Evolutionary conservation across 1,284 basidiomycete species (phyloP).

Genomic region (Apiotrichum domesticum): DNA sequence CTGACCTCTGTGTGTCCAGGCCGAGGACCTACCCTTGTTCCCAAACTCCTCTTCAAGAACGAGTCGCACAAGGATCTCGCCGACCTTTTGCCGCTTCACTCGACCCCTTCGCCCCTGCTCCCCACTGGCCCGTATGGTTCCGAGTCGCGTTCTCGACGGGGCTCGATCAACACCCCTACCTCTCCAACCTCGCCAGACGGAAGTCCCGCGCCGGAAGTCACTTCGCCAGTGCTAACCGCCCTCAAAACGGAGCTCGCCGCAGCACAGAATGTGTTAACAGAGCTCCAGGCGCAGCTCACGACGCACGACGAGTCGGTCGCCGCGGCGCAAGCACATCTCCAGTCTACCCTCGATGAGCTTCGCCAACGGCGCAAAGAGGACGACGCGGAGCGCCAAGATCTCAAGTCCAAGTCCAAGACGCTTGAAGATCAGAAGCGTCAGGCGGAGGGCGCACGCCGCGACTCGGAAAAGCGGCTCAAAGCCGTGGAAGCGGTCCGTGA

Average conservation of each 20-base stretch:
- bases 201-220: conserved; percentile 19
- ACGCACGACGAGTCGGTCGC: conserved; percentile 61
- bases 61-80: conserved; percentile 19
- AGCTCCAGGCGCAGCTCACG: conserved; percentile 68
- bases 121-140: conserved; percentile 20
- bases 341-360: conserved; percentile 65
- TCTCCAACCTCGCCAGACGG: conserved; percentile 22
- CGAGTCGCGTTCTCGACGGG: conserved; percentile 29
- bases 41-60: conserved; percentile 18
- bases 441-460: conserved; percentile 69
- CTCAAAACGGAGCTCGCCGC: conserved; percentile 69
- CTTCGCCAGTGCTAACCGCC: conserved; percentile 64
- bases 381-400: conserved; percentile 67
- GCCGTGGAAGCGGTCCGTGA: conserved; percentile 61
- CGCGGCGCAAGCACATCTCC: conserved; percentile 60
- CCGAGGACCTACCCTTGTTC: conserved; percentile 10
- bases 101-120: conserved; percentile 8
- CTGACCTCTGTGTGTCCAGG: background rate
- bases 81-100: conserved; percentile 42
- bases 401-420: conserved; percentile 71
- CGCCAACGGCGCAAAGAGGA: conserved; percentile 75
- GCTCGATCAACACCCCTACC: conserved; percentile 28
- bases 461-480: conserved; percentile 81
- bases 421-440: conserved; percentile 80
- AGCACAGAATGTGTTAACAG: conserved; percentile 61